These are phyloP conservation scores for Aspergillus baeticus DNA, from an alignment of 495 filamentous ascomycete genomes.

Conservation along the genomic window DNA sequence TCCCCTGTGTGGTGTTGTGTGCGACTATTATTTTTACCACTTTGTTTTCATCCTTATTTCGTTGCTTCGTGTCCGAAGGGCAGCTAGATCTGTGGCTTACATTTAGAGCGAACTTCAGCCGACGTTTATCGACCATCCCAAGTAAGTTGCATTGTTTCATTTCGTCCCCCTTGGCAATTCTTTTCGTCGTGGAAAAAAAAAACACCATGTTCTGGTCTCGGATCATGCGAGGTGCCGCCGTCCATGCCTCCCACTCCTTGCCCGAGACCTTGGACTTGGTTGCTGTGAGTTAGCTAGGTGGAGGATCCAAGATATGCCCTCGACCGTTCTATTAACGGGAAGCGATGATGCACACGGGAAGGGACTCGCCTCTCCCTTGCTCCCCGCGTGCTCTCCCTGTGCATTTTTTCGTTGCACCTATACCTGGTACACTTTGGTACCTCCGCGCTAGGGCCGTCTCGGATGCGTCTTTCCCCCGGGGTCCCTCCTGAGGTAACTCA, in stretches of 20 bases:
- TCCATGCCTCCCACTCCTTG: neutral
- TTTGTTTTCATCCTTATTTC: conserved; percentile 21
- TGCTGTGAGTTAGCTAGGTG: neutral
- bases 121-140: conserved; percentile 57
- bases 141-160: conserved; percentile 41
- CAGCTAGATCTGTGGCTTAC: conserved; percentile 21
- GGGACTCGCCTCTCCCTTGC: neutral
- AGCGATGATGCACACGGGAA: neutral
- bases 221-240: neutral
- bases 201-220: neutral
- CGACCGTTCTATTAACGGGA: neutral
- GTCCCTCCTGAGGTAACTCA: conserved; percentile 13
- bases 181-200: neutral
- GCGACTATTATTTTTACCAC: conserved; percentile 6
- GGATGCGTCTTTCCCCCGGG: conserved; percentile 9
- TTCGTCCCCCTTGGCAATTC: neutral
- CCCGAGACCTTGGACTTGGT: neutral
- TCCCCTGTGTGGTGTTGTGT: conserved; percentile 3
- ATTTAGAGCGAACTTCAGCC: conserved; percentile 30
- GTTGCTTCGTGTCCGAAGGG: conserved; percentile 12
- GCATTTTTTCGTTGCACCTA: conserved; percentile 4
- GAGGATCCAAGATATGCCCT: no score
- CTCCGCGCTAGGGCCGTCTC: conserved; percentile 15
- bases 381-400: neutral
- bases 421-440: conserved; percentile 8